phyloP scores from a whole-genome alignment of 2,329 filamentous ascomycete genomes.

The Hypomyces rosellus region DNA sequence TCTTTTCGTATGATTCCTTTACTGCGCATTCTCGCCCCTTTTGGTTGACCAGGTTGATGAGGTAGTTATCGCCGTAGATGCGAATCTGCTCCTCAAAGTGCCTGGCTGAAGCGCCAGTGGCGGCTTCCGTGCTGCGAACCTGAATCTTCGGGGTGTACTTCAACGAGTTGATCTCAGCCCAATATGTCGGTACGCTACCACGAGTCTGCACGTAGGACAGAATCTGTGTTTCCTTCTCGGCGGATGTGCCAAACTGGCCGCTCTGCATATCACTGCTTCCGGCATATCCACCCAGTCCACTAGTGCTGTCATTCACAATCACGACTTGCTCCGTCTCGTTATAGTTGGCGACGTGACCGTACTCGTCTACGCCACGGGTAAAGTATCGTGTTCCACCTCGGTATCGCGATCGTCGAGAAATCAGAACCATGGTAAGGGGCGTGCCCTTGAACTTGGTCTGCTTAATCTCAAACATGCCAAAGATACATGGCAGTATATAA shows the following conservation, averaged over 20 bases:
- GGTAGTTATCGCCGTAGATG: conserved; percentile 91
- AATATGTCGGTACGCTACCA: conserved; percentile 92
- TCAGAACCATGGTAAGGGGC: conserved; percentile 76
- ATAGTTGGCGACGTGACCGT: conserved; percentile 95
- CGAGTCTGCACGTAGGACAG: conserved; percentile 94
- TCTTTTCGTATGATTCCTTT: conserved; percentile 89
- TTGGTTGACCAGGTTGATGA: conserved; percentile 96
- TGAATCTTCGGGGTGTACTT: conserved; percentile 88
- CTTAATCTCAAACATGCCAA: conserved; percentile 89
- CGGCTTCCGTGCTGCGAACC: conserved; percentile 76
- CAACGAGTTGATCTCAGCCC: conserved; percentile 91
- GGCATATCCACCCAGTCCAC: conserved; percentile 72
- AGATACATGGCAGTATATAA: conserved; percentile 92
- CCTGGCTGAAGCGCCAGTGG: conserved; percentile 68
- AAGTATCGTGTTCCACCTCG: conserved; percentile 91
- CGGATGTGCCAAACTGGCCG: conserved; percentile 53
- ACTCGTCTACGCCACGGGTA: conserved; percentile 85
- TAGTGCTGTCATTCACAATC: conserved; percentile 75
- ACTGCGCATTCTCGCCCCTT: conserved; percentile 84
- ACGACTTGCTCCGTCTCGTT: conserved; percentile 96
- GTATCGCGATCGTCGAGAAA: conserved; percentile 82
- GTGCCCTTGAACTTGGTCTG: conserved; percentile 80
- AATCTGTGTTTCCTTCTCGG: conserved; percentile 74
- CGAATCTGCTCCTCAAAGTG: conserved; percentile 93
- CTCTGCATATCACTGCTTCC: conserved; percentile 71